Evolutionary conservation across 352 stramenopile species (phyloP), one percentile per base, ranked within the genome.

Genomic region (Pythium chondricola): DNA sequence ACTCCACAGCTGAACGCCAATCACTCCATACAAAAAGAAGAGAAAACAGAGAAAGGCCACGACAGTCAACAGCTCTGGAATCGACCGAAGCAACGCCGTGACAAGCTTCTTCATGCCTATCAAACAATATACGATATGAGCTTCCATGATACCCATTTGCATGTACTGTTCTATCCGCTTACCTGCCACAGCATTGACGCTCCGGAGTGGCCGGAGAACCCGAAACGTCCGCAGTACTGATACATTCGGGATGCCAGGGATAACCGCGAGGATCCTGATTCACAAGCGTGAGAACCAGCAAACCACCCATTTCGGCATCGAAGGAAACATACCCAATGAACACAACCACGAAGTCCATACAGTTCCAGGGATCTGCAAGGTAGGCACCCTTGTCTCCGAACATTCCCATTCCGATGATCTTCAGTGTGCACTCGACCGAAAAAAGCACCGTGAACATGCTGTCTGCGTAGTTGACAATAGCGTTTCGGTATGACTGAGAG

Each of bases 341-440:
- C 16, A 96, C 88, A 39, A 97, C 85, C 42, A 92, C 55, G 55
- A 96, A 96, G 50, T 97, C 88, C 51, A 97, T 75, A 44, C 80
- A 74, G 40, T 97, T 97, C 88, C 85, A 97, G 11, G 76, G 58
- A 49, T 96, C 83, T 56, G 77, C 77, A 17, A 94, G 64, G 52
- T 96, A 96, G n/a, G 63, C 65, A 4, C 78, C 76, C 50, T 81
- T 48, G 2, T 85, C 82, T 1, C 72, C 60, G 37, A 85, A 63
- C 31, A 89, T 65, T 1, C 88, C 88, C 69, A 95, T 83, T 21
- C 80, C 83, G 25, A 96, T 65, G 26, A 96, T 88, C 52, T 97
- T 97, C 51, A 97, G 69, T 1, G 78, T 66, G 44, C 76, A 91
- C 52, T 97, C 90, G 26, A 96, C 56, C 10, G 84, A 79, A 47